phyloP scores from a whole-genome alignment of 306 rosid genomes.

The Cicer cuneatum region DNA sequence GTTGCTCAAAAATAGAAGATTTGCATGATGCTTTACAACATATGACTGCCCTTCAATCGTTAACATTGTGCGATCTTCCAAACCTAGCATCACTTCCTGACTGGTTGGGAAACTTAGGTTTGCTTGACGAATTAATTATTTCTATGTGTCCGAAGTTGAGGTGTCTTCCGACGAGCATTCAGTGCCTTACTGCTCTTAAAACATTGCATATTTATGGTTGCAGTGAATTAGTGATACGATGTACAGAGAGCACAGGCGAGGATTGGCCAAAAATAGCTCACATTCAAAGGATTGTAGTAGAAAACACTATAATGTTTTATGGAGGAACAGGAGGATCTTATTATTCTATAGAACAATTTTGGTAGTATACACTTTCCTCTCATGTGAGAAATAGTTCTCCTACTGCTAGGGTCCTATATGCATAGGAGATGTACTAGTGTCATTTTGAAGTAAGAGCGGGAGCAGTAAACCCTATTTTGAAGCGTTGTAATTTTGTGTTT shows the following conservation, averaged over 20 bases:
- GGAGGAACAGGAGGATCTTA: no score
- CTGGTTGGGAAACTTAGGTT: neutral
- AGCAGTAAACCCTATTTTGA: no score
- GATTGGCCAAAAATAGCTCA: neutral
- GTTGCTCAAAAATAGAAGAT: neutral
- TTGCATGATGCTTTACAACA: slow-evolving; percentile 34
- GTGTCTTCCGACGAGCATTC: slow-evolving; percentile 2
- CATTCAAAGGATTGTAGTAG: no score
- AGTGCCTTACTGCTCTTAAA: neutral
- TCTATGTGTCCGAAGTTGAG: neutral
- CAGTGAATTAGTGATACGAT: neutral
- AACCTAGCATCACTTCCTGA: slow-evolving; percentile 1
- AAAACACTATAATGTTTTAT: no score
- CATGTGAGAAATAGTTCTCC: no score
- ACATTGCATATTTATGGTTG: neutral
- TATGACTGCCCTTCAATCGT: neutral
- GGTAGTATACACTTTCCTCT: no score
- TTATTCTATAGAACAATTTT: no score
- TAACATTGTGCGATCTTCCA: neutral
- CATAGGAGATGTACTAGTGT: no score
- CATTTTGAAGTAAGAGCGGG: no score
- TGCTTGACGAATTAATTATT: neutral
- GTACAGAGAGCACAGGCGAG: neutral
- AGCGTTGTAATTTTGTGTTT: no score
- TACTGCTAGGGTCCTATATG: no score